Evolutionary conservation across 2,329 filamentous ascomycete genomes (phyloP), one percentile per base, ranked within the genome.

Genomic region (Coniochaeta ligniaria): DNA sequence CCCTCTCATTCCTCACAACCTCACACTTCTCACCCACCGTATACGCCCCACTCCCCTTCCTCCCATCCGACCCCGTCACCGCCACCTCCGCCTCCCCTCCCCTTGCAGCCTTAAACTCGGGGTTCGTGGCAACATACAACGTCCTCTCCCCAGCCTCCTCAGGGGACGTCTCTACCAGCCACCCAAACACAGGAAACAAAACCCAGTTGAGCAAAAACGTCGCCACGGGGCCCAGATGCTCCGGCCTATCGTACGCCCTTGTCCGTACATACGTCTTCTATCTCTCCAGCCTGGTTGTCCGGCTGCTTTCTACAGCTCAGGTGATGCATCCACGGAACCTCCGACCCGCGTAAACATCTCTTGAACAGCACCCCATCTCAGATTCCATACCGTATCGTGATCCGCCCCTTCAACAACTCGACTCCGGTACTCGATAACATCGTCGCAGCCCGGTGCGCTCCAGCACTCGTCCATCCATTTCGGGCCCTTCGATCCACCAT

Each of bases 391-490:
- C 2, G 55, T 50, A 54, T 71, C 66, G 47, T 72, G 72, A 50
- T 73, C 69, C 9, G 70, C 57, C 5, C 64, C 65, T 22, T 64
- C 55, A 8, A 71, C 64, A 1, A 65, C 64, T 5, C 59, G 61
- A 24, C 66, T 68, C 16, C 33, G 52, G 38, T 67, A 72, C 8
- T 65, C 60, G 6, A 73, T 64, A 16, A 63, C 64, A 14, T 62
- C 38, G 5, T 35, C 59, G 14, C 57, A 28, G 2, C 55, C 56
- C 4, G 50, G 16, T 41, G 38, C 61, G 6, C 61, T 31, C 68
- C 68, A 73, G 61, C 68, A 71, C 16, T 60, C 41, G 31, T 69
- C 66, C 57, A 74, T 67, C 70, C 70, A 73, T 57, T 60, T 28
- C 33, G 66, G 63, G 1, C 67, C 70, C 54, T 66, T 67, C 8